Conservation (phyloP, 2,329 filamentous ascomycete species). For the Aspergillus pseudoglaucus region DNA sequence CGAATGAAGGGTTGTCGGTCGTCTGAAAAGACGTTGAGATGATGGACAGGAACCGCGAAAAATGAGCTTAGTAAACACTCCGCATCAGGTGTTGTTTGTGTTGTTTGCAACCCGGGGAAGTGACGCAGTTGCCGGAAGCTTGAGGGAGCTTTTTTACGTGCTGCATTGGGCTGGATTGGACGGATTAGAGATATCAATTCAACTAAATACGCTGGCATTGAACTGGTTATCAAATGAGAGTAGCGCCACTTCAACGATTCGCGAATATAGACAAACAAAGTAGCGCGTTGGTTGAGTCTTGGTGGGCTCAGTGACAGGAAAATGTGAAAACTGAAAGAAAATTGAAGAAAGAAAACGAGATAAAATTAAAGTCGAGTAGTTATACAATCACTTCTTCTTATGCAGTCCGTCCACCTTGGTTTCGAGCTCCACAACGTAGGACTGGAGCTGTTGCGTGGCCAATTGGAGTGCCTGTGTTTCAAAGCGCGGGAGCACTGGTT, state of each 20-base stretch:
- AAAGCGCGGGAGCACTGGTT: neutral
- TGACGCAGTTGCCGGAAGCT: conserved; percentile 4
- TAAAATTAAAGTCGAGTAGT: neutral
- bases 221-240: neutral
- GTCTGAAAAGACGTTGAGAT: neutral
- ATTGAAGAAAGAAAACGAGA: conserved; percentile 7
- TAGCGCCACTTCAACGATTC: too few relatives aligned
- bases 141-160: neutral
- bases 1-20: neutral
- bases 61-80: neutral
- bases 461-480: conserved; percentile 67
- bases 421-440: conserved; percentile 76
- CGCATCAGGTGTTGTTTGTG: conserved; percentile 9
- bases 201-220: neutral
- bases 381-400: conserved; percentile 55
- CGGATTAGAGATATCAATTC: too few relatives aligned
- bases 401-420: conserved; percentile 64
- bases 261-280: neutral
- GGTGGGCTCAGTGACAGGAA: neutral
- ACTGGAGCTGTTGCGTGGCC: conserved; percentile 77
- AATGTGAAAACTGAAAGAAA: conserved; percentile 4
- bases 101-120: conserved; percentile 12
- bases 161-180: too few relatives aligned
- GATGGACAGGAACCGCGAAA: neutral
- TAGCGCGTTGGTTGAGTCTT: neutral